A percentile compares a stretch with the other conserved stretches of the same genome.
phyloP scores from a whole-genome alignment of 306 rosid species.

The Vigna nakashimae region DNA sequence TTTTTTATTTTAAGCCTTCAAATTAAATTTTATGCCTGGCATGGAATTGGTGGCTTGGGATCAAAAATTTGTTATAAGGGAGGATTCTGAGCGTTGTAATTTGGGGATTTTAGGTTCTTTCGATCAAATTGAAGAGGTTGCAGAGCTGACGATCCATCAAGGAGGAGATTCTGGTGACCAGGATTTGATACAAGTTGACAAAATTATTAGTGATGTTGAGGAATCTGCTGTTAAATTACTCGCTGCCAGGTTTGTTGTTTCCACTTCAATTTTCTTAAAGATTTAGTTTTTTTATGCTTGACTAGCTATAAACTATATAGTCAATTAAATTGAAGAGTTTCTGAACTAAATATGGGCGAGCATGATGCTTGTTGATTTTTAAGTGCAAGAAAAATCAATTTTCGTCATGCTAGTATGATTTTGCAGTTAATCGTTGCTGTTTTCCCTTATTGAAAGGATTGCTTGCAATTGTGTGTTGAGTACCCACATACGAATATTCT shows the following conservation, averaged over 20 bases:
- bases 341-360: conserved; percentile 2
- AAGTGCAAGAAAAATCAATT: conserved; percentile 27
- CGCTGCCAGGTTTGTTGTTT: conserved; percentile 65
- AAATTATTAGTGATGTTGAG: conserved; percentile 60
- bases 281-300: conserved; percentile 9
- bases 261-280: background rate
- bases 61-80: background rate
- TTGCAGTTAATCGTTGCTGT: background rate
- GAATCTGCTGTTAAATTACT: conserved; percentile 71
- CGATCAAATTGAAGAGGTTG: conserved; percentile 59
- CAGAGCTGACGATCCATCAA: conserved; percentile 50
- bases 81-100: conserved; percentile 15
- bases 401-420: background rate
- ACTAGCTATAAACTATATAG: background rate
- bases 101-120: conserved; percentile 45
- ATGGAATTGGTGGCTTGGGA: conserved; percentile 16
- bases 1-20: conserved; percentile 12
- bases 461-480: too few species aligned
- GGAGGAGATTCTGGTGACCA: conserved; percentile 45
- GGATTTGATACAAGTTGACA: conserved; percentile 45
- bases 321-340: conserved; percentile 29
- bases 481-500: too few species aligned
- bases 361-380: conserved; percentile 13
- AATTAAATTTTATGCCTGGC: conserved; percentile 14
- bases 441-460: background rate